Percentiles rank a stretch among this genome's conserved stretches.
Evolutionary conservation across 352 stramenopile species (phyloP).

Genomic region (Globisporangium nagaii): DNA sequence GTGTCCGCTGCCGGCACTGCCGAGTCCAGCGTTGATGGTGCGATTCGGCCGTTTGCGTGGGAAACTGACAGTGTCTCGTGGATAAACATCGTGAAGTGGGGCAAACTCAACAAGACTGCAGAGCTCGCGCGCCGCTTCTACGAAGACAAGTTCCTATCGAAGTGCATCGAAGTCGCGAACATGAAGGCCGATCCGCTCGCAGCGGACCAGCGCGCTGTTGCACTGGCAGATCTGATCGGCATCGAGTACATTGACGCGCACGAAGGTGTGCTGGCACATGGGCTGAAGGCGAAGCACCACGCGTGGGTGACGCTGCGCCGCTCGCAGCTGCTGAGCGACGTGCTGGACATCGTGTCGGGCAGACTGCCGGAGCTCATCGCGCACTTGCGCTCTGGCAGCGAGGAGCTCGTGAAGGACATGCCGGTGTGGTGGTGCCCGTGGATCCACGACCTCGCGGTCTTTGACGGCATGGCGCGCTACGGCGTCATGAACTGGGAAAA

Average conservation of each 20-base stretch:
- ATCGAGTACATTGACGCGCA: slow-evolving; percentile 86
- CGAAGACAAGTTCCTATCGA: slow-evolving; percentile 66
- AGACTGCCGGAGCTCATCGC: slow-evolving; percentile 30
- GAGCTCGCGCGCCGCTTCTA: slow-evolving; percentile 55
- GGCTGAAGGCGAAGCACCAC: slow-evolving; percentile 79
- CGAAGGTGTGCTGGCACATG: slow-evolving; percentile 76
- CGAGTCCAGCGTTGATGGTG: slow-evolving; percentile 26
- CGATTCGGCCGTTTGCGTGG: slow-evolving; percentile 55
- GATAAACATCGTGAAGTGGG: slow-evolving; percentile 80
- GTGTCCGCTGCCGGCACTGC: slow-evolving; percentile 24
- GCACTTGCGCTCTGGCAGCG: slow-evolving; percentile 54
- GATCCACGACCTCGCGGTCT: slow-evolving; percentile 75
- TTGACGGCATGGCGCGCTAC: slow-evolving; percentile 77
- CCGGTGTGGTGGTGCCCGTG: slow-evolving; percentile 88
- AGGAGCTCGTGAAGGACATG: slow-evolving; percentile 64
- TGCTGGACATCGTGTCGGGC: slow-evolving; percentile 54
- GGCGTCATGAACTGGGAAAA: slow-evolving; percentile 66
- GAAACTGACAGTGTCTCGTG: slow-evolving; percentile 78
- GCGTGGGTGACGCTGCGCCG: slow-evolving; percentile 79
- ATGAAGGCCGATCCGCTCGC: slow-evolving; percentile 79
- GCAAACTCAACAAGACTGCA: slow-evolving; percentile 78
- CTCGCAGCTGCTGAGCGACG: slow-evolving; percentile 63
- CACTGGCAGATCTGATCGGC: slow-evolving; percentile 69
- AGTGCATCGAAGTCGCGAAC: slow-evolving; percentile 67
- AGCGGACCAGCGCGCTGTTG: slow-evolving; percentile 67